Conservation (phyloP, 345 rosid species). For the Syzygium jambos region DNA sequence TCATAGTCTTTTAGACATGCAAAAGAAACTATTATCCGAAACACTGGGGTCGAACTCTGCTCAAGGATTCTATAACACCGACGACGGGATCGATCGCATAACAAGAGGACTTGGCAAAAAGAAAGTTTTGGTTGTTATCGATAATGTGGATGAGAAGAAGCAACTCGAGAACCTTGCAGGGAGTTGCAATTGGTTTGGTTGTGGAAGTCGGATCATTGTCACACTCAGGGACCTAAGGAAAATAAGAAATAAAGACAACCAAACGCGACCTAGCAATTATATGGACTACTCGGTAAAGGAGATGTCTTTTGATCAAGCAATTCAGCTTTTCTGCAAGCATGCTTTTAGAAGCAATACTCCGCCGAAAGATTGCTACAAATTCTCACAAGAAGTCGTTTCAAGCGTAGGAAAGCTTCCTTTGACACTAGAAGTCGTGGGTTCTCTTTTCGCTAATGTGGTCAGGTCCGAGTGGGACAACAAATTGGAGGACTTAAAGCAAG, state of each 20-base stretch:
- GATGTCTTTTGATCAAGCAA: background rate
- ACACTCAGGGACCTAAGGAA: background rate
- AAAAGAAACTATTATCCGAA: background rate
- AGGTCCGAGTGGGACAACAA: fast-evolving
- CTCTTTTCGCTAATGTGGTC: fast-evolving
- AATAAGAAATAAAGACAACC: background rate
- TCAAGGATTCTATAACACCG: background rate
- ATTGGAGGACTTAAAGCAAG: background rate
- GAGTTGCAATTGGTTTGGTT: background rate
- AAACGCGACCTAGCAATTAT: background rate
- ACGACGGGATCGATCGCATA: background rate
- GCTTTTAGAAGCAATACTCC: background rate
- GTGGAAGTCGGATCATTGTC: background rate
- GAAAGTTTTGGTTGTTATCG: background rate
- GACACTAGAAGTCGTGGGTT: background rate
- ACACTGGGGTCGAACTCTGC: background rate
- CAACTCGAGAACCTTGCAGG: background rate
- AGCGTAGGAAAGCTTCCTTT: background rate
- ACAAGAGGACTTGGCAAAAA: background rate
- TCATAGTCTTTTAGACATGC: background rate
- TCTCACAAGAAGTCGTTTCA: background rate
- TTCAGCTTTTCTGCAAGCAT: background rate
- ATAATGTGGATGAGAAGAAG: background rate
- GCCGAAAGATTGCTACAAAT: background rate
- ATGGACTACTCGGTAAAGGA: background rate